Base-by-base conservation (phyloP, 352 stramenopile genomes). In the Phytophthora pluvialis region DNA sequence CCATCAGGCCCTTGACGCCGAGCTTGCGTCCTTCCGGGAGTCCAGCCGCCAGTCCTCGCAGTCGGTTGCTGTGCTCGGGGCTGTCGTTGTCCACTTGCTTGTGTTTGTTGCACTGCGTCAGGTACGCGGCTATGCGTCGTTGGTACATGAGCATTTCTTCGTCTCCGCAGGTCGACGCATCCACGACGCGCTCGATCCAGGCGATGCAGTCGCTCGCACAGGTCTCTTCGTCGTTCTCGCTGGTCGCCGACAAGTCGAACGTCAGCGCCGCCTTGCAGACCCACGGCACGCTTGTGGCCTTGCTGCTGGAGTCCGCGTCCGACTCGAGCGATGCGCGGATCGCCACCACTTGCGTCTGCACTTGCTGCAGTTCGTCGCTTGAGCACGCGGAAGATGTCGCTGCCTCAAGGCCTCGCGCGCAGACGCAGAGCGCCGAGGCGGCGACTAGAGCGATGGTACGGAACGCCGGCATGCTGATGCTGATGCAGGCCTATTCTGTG, bases 1-100 rank as follows among this genome's bases (percentile, higher is more conserved):
- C 67, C 67, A 75, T 45, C 1, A 75, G 33, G 2, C 67, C 67
- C n/a, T 71, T 69, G 32, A 75, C 46, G 26, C 56, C 60, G 36
- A 72, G 62, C 21, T 56, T 58, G 11, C 46, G 39, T 12, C 13
- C 29, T 35, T 62, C 54, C 8, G 42, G 46, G 9, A 18, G 35
- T 12, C 48, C 53, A n/a, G 32, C 48, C 1, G 67, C 54, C 21
- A 71, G 36, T 12, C 61, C 67, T 36, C 67, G 55, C 55, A 70
- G 26, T 51, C 47, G 35, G 35, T 49, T 67, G 5, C 45, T 48
- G 18, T 50, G 29, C 12, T 44, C 36, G 12, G 42, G 0, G n/a
- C 33, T 21, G 10, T 64, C 50, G 12, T 52, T 40, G 1, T 63
- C 60, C 46, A 70, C 46, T 55, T 25, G 31, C 12, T 46, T 58